Evolutionary conservation across 2,329 filamentous ascomycete species (phyloP).

Genomic region (Verticillium nonalfalfae): DNA sequence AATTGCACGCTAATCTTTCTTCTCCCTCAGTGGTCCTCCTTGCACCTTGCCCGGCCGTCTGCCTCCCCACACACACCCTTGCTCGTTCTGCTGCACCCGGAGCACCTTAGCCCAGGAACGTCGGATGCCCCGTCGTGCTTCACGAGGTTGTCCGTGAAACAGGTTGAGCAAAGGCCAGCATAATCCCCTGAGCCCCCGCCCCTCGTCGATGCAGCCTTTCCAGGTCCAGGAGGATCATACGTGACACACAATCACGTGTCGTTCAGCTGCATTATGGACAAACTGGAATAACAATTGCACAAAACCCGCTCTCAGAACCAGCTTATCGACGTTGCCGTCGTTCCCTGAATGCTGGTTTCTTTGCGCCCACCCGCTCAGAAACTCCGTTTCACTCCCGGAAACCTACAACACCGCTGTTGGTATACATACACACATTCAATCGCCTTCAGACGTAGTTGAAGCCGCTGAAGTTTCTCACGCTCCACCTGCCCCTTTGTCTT

Average conservation of each 20-base stretch:
- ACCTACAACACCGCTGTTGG: neutral
- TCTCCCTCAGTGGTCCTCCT: neutral
- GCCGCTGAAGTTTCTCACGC: neutral
- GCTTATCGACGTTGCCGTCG: neutral
- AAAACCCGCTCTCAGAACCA: neutral
- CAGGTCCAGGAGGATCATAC: no score
- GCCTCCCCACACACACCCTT: neutral
- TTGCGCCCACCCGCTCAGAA: neutral
- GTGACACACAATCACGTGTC: neutral
- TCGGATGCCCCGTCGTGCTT: neutral
- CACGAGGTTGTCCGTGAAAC: neutral
- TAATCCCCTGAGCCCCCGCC: neutral
- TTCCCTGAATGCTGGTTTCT: neutral
- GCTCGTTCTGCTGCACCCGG: neutral
- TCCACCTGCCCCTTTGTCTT: neutral
- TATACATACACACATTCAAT: neutral
- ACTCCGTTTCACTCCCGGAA: neutral
- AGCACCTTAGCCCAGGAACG: slow-evolving; percentile 1
- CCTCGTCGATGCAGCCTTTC: no score
- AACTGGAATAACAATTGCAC: neutral
- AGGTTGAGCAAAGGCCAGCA: neutral
- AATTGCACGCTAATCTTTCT: neutral
- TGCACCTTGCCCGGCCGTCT: neutral
- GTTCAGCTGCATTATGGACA: neutral
- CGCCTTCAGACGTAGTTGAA: neutral